Conservation (phyloP, 352 stramenopile genomes). For the Salisapilia sapeloensis region DNA sequence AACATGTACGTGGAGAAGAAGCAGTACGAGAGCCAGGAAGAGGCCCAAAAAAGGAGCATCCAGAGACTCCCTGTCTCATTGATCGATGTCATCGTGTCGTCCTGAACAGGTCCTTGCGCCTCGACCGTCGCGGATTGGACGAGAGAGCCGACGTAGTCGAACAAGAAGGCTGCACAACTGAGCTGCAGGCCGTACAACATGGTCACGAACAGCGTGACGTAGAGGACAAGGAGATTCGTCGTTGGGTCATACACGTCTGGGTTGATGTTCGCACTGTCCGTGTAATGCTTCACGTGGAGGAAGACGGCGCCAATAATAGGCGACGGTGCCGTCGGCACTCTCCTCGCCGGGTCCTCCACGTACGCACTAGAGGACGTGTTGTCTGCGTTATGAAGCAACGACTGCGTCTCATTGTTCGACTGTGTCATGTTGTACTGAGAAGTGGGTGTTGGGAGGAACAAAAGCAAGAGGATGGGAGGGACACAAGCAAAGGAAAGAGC, state of each 20-base stretch:
- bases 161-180: conserved; percentile 58
- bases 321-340: conserved; percentile 60
- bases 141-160: conserved; percentile 60
- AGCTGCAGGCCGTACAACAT: conserved; percentile 64
- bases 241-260: conserved; percentile 67
- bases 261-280: conserved; percentile 50
- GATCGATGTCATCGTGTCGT: conserved; percentile 10
- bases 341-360: conserved; percentile 53
- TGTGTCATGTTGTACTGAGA: conserved; percentile 22
- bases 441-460: conserved; percentile 15
- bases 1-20: conserved; percentile 68
- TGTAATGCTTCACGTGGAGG: conserved; percentile 60
- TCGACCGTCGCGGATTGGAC: conserved; percentile 8
- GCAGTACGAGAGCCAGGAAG: conserved; percentile 50
- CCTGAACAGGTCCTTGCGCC: no score
- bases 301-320: conserved; percentile 73
- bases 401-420: conserved; percentile 45
- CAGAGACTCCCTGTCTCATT: conserved; percentile 38
- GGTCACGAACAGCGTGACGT: conserved; percentile 67
- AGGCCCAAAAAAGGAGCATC: conserved; percentile 60
- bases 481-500: conserved; percentile 20
- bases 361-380: conserved; percentile 1
- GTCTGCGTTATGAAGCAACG: no score
- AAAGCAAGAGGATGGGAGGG: conserved; percentile 23
- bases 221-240: conserved; percentile 73